Conservation (phyloP, 441 rosid genomes). For the Adansonia rubrostipa region DNA sequence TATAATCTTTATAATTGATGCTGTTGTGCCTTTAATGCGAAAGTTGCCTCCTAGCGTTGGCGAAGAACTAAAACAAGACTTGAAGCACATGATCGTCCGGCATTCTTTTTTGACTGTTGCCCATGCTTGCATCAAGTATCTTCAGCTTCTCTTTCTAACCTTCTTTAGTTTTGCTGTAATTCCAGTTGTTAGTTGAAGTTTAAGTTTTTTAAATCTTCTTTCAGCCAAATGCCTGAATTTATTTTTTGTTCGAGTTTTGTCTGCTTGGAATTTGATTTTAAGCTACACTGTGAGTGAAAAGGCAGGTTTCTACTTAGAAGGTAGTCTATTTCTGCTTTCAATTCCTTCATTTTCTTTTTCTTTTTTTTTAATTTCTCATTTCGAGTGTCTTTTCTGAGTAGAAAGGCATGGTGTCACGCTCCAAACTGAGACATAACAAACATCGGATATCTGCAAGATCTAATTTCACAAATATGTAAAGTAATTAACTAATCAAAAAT, state of each 20-base stretch:
- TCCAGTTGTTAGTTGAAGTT: not conserved
- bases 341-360: not conserved
- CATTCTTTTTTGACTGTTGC: conserved; percentile 97
- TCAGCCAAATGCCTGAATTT: not conserved
- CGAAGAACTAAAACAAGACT: conserved; percentile 96
- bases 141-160: conserved; percentile 28
- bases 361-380: conserved; percentile 20
- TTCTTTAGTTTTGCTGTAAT: conserved; percentile 25
- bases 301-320: not conserved
- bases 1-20: conserved; percentile 85
- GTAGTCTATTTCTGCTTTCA: conserved; percentile 11
- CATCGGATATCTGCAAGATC: too few relatives aligned
- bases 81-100: conserved; percentile 94
- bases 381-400: conserved; percentile 92
- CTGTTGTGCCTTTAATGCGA: conserved; percentile 84
- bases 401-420: too few relatives aligned
- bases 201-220: not conserved
- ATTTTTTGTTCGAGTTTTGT: conserved; percentile 11
- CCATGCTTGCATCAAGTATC: conserved; percentile 97
- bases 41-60: conserved; percentile 77
- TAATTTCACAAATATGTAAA: too few relatives aligned
- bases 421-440: too few relatives aligned
- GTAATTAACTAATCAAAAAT: too few relatives aligned
- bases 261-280: conserved; percentile 12
- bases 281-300: not conserved